phyloP scores from a whole-genome alignment of 768 basidiomycete genomes.

The Suillus plorans region DNA sequence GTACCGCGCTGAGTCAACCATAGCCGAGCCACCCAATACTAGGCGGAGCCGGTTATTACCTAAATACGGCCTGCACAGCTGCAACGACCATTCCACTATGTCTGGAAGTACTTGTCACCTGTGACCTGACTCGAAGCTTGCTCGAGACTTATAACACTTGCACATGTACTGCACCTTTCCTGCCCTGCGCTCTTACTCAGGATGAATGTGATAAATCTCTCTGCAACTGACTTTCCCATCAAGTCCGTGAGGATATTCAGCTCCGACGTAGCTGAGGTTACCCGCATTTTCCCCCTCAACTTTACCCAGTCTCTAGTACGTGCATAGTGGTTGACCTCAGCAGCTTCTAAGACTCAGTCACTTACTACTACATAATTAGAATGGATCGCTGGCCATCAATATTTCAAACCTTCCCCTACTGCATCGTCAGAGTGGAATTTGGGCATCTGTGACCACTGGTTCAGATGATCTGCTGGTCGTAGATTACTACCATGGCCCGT shows the following conservation, averaged over 20 bases:
- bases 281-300: slow-evolving; percentile 18
- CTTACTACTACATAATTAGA: slow-evolving; percentile 9
- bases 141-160: background rate
- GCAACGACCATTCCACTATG: background rate
- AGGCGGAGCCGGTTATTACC: too few relatives aligned
- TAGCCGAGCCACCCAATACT: too few relatives aligned
- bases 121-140: background rate
- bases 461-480: slow-evolving; percentile 14
- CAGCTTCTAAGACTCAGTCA: background rate
- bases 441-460: slow-evolving; percentile 14
- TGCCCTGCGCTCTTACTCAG: background rate
- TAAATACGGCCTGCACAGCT: too few relatives aligned
- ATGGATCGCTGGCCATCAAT: slow-evolving; percentile 16
- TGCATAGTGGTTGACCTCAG: background rate
- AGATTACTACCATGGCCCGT: slow-evolving; percentile 12
- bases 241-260: slow-evolving; percentile 19
- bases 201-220: background rate
- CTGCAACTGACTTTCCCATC: slow-evolving; percentile 14
- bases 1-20: slow-evolving; percentile 26
- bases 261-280: slow-evolving; percentile 16
- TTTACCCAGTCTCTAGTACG: slow-evolving; percentile 12
- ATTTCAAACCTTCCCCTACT: slow-evolving; percentile 15
- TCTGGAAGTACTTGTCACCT: background rate
- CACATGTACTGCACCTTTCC: background rate
- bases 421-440: slow-evolving; percentile 3